These are phyloP conservation scores for Globisporangium paroecandrum DNA, from an alignment of 352 stramenopile species.

Conservation along the genomic window DNA sequence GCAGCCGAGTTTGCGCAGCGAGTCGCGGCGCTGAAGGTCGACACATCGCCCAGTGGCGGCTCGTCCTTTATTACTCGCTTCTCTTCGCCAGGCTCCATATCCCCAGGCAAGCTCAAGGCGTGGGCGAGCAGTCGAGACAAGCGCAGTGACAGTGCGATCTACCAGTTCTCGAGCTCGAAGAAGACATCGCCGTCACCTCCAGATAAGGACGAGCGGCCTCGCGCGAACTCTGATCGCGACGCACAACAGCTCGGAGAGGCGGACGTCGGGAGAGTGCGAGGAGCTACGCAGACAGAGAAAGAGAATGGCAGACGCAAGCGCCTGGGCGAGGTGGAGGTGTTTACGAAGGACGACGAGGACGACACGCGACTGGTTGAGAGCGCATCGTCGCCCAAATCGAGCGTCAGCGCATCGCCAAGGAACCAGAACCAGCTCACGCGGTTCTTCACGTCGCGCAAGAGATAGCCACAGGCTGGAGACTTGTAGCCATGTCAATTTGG, in stretches of 20 bases:
- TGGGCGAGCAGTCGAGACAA: slow-evolving; percentile 26
- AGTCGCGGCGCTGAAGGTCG: slow-evolving; percentile 5
- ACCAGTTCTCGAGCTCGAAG: slow-evolving; percentile 9
- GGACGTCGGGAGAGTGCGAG: background rate
- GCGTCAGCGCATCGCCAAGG: slow-evolving; percentile 2
- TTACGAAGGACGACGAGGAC: slow-evolving; percentile 10
- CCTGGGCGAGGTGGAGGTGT: slow-evolving; percentile 5
- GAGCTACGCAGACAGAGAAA: background rate
- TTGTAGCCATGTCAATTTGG: background rate
- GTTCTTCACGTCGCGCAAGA: slow-evolving; percentile 17
- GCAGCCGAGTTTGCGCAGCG: slow-evolving; percentile 10
- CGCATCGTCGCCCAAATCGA: background rate
- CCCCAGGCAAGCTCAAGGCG: slow-evolving; percentile 7
- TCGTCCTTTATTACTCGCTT: slow-evolving; percentile 10
- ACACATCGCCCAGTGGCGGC: background rate
- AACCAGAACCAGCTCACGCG: slow-evolving; percentile 4
- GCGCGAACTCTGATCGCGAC: slow-evolving; percentile 11
- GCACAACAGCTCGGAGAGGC: background rate
- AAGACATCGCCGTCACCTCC: slow-evolving; percentile 1
- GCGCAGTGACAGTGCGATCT: slow-evolving; percentile 7
- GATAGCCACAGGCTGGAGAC: background rate
- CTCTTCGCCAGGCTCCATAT: slow-evolving; percentile 8
- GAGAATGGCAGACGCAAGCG: background rate
- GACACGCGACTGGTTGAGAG: background rate
- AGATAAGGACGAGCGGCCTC: background rate